phyloP scores from a whole-genome alignment of 1,139 yeast species.

The Ogataea hybrid region DNA sequence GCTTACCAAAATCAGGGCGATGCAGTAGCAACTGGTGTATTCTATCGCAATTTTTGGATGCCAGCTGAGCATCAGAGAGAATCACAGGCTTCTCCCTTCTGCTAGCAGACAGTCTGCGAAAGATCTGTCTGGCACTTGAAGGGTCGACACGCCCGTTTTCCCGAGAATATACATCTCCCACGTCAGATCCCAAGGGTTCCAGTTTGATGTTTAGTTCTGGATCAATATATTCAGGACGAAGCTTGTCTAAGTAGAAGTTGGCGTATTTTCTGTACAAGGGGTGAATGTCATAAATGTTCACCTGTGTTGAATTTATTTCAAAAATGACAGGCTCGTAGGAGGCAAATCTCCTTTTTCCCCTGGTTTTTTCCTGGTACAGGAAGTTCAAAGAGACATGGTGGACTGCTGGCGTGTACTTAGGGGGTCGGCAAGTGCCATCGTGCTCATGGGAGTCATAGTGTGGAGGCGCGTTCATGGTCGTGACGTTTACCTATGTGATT shows the following conservation, averaged over 20 bases:
- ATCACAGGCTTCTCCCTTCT: background rate
- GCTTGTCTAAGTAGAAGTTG: slow-evolving; percentile 21
- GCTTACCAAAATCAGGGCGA: slow-evolving; percentile 11
- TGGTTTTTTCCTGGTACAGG: slow-evolving; percentile 9
- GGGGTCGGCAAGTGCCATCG: slow-evolving; percentile 4
- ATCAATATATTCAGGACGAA: slow-evolving; percentile 25
- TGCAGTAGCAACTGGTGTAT: slow-evolving; percentile 13
- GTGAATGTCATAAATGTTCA: slow-evolving; percentile 24
- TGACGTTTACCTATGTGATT: background rate
- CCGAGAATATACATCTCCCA: too few relatives aligned
- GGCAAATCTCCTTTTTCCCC: background rate
- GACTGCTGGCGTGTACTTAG: slow-evolving; percentile 17
- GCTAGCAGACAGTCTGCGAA: background rate
- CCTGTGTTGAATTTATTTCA: slow-evolving; percentile 32
- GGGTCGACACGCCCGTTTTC: background rate
- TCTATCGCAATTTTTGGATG: slow-evolving; percentile 3
- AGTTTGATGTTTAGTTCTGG: slow-evolving; percentile 28
- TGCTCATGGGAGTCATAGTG: background rate
- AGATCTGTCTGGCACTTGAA: background rate
- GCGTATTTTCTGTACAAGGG: slow-evolving; percentile 16
- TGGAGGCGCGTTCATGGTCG: background rate
- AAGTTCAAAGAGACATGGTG: slow-evolving; percentile 17
- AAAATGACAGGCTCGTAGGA: slow-evolving; percentile 25
- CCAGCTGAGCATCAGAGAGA: slow-evolving; percentile 1
- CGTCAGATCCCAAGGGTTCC: background rate